These are phyloP conservation scores for Rhipidocladum racemiflorum DNA, from an alignment of 176 grass and related monocot species.

Conservation along the genomic window DNA sequence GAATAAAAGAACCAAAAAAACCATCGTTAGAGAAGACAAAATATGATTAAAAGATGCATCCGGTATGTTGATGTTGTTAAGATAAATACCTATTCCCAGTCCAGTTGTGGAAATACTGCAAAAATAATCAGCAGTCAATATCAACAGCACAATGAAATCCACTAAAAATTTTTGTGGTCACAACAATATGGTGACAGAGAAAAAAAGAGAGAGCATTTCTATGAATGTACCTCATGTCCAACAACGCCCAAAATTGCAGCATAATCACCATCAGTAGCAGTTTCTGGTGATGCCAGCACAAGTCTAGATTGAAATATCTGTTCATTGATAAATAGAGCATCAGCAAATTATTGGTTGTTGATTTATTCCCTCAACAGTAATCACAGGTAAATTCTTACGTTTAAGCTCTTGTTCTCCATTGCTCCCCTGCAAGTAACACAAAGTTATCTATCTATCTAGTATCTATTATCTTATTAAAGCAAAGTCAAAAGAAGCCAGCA, in stretches of 20 bases:
- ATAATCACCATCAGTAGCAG: conserved; percentile 96
- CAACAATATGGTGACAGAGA: background rate
- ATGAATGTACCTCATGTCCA: conserved; percentile 77
- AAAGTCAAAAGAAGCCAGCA: too few species aligned
- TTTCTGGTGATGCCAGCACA: conserved; percentile 94
- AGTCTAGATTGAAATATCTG: conserved; percentile 99
- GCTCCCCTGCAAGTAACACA: conserved; percentile 75
- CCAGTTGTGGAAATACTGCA: conserved; percentile 99
- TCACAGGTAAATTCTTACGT: conserved; percentile 54
- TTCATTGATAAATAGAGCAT: conserved; percentile 40
- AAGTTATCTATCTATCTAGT: background rate
- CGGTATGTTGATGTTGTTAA: conserved; percentile 6
- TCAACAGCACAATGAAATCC: conserved; percentile 24
- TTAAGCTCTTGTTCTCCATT: conserved; percentile 99
- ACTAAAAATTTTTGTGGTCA: background rate
- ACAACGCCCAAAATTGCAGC: conserved; percentile 94
- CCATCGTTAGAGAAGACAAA: background rate
- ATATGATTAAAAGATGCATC: background rate
- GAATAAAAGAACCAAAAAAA: background rate
- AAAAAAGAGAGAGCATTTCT: conserved; percentile 13
- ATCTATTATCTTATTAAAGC: too few species aligned
- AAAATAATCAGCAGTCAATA: conserved; percentile 26
- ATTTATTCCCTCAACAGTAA: background rate
- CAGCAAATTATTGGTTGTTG: conserved; percentile 11
- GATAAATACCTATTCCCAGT: conserved; percentile 82